These are phyloP conservation scores for Lizonia empirigonia DNA, from an alignment of 2,329 filamentous ascomycete species.

Conservation along the genomic window DNA sequence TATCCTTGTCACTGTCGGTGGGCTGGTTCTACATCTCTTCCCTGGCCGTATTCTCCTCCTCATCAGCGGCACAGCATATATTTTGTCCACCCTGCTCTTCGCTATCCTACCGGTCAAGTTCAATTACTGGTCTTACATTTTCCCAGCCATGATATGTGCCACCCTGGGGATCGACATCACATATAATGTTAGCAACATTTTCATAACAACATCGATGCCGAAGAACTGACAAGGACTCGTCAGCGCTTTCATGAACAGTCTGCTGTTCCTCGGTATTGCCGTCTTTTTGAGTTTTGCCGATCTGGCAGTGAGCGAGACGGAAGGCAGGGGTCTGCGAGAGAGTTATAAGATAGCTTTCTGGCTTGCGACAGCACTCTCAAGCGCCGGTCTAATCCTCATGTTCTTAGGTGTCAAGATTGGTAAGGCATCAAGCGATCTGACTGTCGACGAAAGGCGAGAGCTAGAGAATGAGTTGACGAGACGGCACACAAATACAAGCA, in stretches of 20 bases:
- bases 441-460: constrained; percentile 40
- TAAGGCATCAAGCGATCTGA: constrained; percentile 45
- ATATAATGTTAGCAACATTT: constrained; percentile 48
- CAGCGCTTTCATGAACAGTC: constrained; percentile 44
- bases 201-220: constrained; percentile 45
- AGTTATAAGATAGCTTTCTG: constrained; percentile 49
- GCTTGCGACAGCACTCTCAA: constrained; percentile 41
- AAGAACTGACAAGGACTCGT: constrained; percentile 44
- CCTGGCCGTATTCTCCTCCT: constrained; percentile 42
- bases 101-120: constrained; percentile 41
- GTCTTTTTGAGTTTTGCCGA: constrained; percentile 47
- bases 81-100: constrained; percentile 42
- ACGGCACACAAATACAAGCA: constrained; percentile 19
- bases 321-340: constrained; percentile 32
- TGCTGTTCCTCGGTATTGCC: constrained; percentile 46
- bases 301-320: constrained; percentile 42
- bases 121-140: constrained; percentile 48
- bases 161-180: constrained; percentile 47
- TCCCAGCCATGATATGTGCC: constrained; percentile 53
- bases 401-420: constrained; percentile 46
- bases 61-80: constrained; percentile 39
- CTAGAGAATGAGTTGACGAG: constrained; percentile 38
- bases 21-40: constrained; percentile 44
- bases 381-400: constrained; percentile 42
- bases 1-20: constrained; percentile 41